These are phyloP conservation scores for Scleromitrula shiraiana DNA, from an alignment of 2,329 filamentous ascomycete genomes.

Conservation along the genomic window DNA sequence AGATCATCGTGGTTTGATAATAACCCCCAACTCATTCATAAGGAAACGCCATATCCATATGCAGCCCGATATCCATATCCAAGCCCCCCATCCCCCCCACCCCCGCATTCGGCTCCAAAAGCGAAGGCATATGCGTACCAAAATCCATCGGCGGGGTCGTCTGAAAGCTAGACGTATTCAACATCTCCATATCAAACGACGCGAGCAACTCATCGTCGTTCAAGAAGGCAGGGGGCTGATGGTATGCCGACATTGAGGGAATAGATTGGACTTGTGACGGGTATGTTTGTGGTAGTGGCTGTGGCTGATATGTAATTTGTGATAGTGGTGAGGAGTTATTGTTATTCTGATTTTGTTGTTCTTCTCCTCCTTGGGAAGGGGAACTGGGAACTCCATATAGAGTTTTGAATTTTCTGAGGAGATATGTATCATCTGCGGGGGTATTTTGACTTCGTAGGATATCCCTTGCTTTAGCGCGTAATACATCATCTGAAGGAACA, in stretches of 20 bases:
- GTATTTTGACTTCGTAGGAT: constrained; percentile 41
- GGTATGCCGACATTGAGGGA: neutral
- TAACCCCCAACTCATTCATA: too few relatives aligned
- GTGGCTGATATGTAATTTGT: too few relatives aligned
- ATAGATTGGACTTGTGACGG: constrained; percentile 1
- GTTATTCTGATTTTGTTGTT: neutral
- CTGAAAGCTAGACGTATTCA: neutral
- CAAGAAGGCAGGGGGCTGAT: constrained; percentile 5
- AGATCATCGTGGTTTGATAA: too few relatives aligned
- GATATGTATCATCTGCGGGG: constrained; percentile 44
- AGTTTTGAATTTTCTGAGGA: constrained; percentile 43
- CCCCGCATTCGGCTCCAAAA: neutral
- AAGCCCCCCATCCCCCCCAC: too few relatives aligned
- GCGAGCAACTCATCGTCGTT: constrained; percentile 18
- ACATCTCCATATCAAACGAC: constrained; percentile 16
- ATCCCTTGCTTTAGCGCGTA: constrained; percentile 40
- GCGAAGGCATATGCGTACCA: neutral
- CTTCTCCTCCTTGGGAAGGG: neutral
- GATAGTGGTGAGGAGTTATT: neutral
- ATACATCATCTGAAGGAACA: constrained; percentile 41
- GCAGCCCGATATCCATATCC: too few relatives aligned
- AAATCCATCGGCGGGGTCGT: too few relatives aligned
- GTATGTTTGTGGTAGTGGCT: neutral
- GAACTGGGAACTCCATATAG: neutral
- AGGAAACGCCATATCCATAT: too few relatives aligned